These are phyloP conservation scores for Tilletia setariae DNA, from an alignment of 1,284 basidiomycete species.

Conservation along the genomic window DNA sequence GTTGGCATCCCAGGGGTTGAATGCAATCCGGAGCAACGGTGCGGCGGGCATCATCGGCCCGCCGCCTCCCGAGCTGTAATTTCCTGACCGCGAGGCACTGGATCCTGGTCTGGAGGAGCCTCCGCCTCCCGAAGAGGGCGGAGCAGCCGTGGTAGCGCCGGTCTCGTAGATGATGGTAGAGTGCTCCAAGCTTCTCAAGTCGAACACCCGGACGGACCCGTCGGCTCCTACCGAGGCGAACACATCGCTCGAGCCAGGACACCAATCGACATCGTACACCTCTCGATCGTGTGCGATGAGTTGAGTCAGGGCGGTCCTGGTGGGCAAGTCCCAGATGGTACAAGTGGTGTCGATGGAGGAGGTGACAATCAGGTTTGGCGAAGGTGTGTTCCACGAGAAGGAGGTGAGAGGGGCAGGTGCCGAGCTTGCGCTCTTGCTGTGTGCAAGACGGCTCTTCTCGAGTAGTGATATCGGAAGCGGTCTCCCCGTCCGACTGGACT, in stretches of 20 bases:
- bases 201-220: constrained; percentile 91
- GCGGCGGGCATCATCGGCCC: constrained; percentile 24
- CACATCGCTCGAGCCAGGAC: constrained; percentile 94
- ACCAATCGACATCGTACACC: constrained; percentile 95
- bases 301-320: constrained; percentile 90
- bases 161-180: constrained; percentile 95
- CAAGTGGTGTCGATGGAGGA: constrained; percentile 64
- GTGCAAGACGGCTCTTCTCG: constrained; percentile 51
- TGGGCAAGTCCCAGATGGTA: constrained; percentile 82
- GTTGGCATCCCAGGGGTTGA: constrained; percentile 55
- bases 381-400: constrained; percentile 53
- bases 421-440: constrained; percentile 46
- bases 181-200: constrained; percentile 90
- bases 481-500: neutral
- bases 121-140: neutral
- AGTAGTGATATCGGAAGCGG: constrained; percentile 22
- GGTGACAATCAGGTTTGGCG: constrained; percentile 53
- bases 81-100: neutral
- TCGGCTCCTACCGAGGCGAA: constrained; percentile 98
- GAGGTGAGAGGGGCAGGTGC: constrained; percentile 53
- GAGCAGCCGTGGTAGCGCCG: constrained; percentile 2
- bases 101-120: neutral
- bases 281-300: constrained; percentile 86
- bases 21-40: constrained; percentile 51
- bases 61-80: neutral